Evolutionary conservation across 345 rosid genomes (phyloP).

Genomic region (Citrus cavaleriei): DNA sequence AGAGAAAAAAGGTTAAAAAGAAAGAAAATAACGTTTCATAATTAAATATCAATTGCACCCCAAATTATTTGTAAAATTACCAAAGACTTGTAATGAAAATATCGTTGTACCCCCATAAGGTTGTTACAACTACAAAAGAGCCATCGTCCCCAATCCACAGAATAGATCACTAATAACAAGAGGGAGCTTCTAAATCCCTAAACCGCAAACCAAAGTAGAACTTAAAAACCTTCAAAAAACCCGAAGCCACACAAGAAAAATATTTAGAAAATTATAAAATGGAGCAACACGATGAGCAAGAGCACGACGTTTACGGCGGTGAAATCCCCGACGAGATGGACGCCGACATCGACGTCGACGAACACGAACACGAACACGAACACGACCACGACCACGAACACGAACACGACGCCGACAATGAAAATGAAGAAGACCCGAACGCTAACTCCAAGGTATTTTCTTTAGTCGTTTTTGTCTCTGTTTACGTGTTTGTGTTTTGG

Average conservation of each 20-base stretch:
- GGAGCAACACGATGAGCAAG: constrained; percentile 68
- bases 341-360: constrained; percentile 59
- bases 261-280: constrained; percentile 5
- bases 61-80: neutral
- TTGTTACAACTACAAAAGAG: neutral
- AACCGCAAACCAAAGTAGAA: neutral
- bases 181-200: neutral
- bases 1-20: too few species aligned
- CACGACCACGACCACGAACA: constrained; percentile 14
- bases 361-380: constrained; percentile 22
- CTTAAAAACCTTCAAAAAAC: constrained; percentile 3
- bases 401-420: constrained; percentile 39
- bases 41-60: neutral
- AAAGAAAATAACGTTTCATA: neutral
- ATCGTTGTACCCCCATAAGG: neutral
- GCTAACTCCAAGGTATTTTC: constrained; percentile 54
- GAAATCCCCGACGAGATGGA: constrained; percentile 88
- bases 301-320: constrained; percentile 86
- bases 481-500: neutral
- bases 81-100: neutral
- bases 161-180: neutral
- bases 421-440: constrained; percentile 44
- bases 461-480: neutral
- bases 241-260: constrained; percentile 2
- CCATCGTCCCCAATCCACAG: constrained; percentile 5